A percentile compares a stretch with the other conserved stretches of the same genome.
phyloP scores from a whole-genome alignment of 2,329 filamentous ascomycete genomes.

The Ascochyta koolunga region DNA sequence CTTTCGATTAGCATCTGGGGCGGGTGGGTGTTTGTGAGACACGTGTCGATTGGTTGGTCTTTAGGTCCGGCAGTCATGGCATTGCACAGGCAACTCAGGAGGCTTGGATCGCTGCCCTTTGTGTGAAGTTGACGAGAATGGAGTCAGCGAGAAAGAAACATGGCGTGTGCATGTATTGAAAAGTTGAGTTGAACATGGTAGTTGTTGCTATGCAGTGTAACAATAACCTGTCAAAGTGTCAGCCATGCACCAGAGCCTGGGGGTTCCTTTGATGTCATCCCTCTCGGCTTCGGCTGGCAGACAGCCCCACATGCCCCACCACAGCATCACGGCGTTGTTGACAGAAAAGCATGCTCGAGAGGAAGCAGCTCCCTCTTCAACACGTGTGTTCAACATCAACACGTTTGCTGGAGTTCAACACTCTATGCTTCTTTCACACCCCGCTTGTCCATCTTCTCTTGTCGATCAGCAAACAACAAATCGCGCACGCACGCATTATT shows the following conservation, averaged over 20 bases:
- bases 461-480: background rate
- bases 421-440: slow-evolving; percentile 29
- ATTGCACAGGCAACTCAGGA: background rate
- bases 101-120: background rate
- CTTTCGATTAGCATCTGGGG: background rate
- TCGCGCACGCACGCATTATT: slow-evolving; percentile 4
- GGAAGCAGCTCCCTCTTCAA: slow-evolving; percentile 9
- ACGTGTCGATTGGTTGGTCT: background rate
- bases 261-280: background rate
- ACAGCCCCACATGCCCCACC: slow-evolving; percentile 6
- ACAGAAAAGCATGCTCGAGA: slow-evolving; percentile 8
- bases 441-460: too few relatives aligned
- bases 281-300: background rate
- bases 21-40: slow-evolving; percentile 1
- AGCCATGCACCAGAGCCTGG: background rate
- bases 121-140: background rate
- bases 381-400: slow-evolving; percentile 32
- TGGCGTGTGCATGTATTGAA: background rate
- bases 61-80: too few relatives aligned
- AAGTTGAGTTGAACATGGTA: background rate
- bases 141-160: background rate
- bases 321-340: slow-evolving; percentile 5
- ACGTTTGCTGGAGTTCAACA: slow-evolving; percentile 44
- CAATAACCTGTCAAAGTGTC: background rate
- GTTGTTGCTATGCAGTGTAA: background rate